Evolutionary conservation across 495 filamentous ascomycete genomes (phyloP).

Genomic region (Tuber brumale): DNA sequence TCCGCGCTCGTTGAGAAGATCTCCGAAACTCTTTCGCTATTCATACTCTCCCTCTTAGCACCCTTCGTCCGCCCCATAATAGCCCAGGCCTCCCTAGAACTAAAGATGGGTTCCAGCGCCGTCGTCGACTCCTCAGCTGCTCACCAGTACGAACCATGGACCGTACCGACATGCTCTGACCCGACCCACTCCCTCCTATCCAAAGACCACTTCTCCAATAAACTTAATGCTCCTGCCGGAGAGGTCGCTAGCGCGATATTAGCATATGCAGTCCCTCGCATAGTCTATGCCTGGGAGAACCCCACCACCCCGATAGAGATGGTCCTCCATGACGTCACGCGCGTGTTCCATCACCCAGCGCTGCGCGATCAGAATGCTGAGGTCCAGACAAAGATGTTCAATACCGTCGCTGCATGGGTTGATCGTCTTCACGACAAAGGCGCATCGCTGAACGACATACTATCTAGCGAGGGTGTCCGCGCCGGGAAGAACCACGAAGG

Average conservation of each 20-base stretch:
- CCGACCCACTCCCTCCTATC: slow-evolving; percentile 92
- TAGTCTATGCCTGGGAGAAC: slow-evolving; percentile 88
- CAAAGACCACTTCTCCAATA: slow-evolving; percentile 94
- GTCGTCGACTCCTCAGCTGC: slow-evolving; percentile 74
- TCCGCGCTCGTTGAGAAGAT: slow-evolving; percentile 82
- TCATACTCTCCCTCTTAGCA: slow-evolving; percentile 79
- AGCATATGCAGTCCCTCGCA: slow-evolving; percentile 74
- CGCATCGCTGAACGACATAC: slow-evolving; percentile 56
- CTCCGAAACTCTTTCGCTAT: slow-evolving; percentile 80
- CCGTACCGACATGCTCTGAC: slow-evolving; percentile 72
- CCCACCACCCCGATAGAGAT: slow-evolving; percentile 68
- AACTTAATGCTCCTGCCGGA: slow-evolving; percentile 81
- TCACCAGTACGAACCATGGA: slow-evolving; percentile 89
- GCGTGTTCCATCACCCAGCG: slow-evolving; percentile 84
- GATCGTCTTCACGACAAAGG: slow-evolving; percentile 58
- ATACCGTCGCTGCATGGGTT: slow-evolving; percentile 70
- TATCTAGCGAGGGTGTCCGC: slow-evolving; percentile 74
- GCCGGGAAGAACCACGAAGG: slow-evolving; percentile 66
- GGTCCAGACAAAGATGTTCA: slow-evolving; percentile 79
- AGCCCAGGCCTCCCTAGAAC: slow-evolving; percentile 67
- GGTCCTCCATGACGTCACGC: slow-evolving; percentile 67
- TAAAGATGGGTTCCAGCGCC: slow-evolving; percentile 74
- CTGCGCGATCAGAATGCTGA: slow-evolving; percentile 64
- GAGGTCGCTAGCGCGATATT: slow-evolving; percentile 71
- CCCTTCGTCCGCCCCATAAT: slow-evolving; percentile 90